Evolutionary conservation across 1,139 yeast genomes (phyloP).

Genomic region (Diutina rugosa): DNA sequence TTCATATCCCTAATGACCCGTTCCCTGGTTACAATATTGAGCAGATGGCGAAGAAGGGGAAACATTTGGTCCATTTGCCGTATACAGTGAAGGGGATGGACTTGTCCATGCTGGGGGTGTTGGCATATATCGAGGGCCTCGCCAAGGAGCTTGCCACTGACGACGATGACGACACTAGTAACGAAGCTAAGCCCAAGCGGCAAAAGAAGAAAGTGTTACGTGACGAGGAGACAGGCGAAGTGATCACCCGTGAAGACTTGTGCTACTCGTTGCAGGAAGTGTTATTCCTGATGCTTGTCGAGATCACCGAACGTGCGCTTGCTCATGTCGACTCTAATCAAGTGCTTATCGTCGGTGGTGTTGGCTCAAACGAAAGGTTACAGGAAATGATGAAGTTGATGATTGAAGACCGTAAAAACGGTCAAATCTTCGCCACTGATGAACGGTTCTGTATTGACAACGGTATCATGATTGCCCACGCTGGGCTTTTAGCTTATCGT

Average conservation of each 20-base stretch:
- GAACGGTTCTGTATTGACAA: slow-evolving; percentile 95
- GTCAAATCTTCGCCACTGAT: slow-evolving; percentile 84
- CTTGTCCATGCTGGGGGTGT: slow-evolving; percentile 87
- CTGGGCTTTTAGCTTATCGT: slow-evolving; percentile 79
- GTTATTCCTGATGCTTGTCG: slow-evolving; percentile 90
- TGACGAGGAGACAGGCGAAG: slow-evolving; percentile 38
- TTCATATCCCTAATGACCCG: slow-evolving; percentile 82
- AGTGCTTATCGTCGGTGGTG: slow-evolving; percentile 95
- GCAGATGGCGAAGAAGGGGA: slow-evolving; percentile 73
- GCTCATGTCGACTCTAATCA: slow-evolving; percentile 89
- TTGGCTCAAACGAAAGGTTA: slow-evolving; percentile 82
- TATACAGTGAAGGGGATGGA: slow-evolving; percentile 99
- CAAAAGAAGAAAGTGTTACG: slow-evolving; percentile 11
- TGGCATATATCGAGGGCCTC: slow-evolving; percentile 69
- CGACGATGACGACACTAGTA: slow-evolving; percentile 4
- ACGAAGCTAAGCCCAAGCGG: slow-evolving; percentile 29
- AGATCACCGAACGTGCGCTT: slow-evolving; percentile 96
- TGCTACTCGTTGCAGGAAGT: slow-evolving; percentile 92
- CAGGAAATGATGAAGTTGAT: slow-evolving; percentile 94
- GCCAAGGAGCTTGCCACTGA: slow-evolving; percentile 50
- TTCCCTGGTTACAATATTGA: slow-evolving; percentile 97
- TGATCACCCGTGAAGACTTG: slow-evolving; percentile 70
- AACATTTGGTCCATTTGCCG: slow-evolving; percentile 64
- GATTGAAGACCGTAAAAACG: slow-evolving; percentile 77
- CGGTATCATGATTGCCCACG: slow-evolving; percentile 98